Evolutionary conservation across 306 rosid genomes (phyloP).

Genomic region (Cucurbita moschata): DNA sequence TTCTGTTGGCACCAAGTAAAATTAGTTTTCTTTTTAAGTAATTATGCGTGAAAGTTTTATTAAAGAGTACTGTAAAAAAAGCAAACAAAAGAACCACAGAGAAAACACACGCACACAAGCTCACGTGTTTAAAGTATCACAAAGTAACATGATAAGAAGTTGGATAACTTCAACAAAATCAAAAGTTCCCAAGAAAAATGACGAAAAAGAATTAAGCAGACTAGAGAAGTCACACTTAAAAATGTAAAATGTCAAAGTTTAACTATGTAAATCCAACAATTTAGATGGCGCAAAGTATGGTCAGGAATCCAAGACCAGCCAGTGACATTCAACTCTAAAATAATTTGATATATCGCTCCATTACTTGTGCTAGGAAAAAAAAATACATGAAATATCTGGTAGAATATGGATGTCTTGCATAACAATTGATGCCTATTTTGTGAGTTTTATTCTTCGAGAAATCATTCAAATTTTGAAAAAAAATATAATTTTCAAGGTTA

Average conservation of each 20-base stretch:
- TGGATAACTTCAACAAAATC: neutral
- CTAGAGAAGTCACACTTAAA: neutral
- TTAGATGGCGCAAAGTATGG: neutral
- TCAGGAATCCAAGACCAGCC: neutral
- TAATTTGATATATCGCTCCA: neutral
- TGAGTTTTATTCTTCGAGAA: neutral
- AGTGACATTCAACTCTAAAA: neutral
- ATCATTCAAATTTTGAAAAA: neutral
- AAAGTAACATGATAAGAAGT: neutral
- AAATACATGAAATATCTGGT: neutral
- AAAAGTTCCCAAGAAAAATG: neutral
- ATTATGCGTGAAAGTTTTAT: neutral
- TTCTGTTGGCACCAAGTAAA: conserved; percentile 38
- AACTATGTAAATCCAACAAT: neutral
- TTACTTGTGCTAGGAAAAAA: neutral
- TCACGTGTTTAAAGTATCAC: neutral
- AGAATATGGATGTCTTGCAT: neutral
- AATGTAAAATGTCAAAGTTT: neutral
- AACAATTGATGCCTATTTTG: neutral
- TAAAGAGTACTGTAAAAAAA: neutral
- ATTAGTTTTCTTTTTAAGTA: conserved; percentile 1
- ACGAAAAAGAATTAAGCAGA: neutral
- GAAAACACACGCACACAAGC: neutral
- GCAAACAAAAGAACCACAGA: neutral
- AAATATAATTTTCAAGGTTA: neutral